A percentile compares a stretch with the other conserved stretches of the same genome.
Conservation (phyloP, 345 rosid species). For the Pistacia atlantica region DNA sequence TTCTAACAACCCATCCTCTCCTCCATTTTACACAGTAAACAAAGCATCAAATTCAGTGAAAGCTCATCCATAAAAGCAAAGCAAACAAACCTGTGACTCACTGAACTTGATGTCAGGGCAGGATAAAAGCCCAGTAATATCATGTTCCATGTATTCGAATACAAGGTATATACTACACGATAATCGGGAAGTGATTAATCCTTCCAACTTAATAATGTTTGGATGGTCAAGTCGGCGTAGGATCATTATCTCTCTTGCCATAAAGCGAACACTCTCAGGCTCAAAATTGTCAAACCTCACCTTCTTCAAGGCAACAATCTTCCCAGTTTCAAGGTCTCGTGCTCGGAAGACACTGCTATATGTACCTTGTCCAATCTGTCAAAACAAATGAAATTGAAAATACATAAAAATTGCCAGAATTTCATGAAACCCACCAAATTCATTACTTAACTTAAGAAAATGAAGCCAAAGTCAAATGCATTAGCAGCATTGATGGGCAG, state of each 20-base stretch:
- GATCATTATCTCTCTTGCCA: constrained; percentile 96
- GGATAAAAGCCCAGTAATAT: constrained; percentile 86
- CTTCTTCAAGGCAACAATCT: constrained; percentile 91
- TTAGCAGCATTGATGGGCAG: background rate
- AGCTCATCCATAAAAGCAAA: constrained; percentile 16
- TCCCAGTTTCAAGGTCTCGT: constrained; percentile 72
- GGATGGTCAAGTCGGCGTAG: constrained; percentile 92
- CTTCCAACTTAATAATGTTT: constrained; percentile 86
- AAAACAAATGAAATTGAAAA: constrained; percentile 12
- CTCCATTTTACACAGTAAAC: background rate
- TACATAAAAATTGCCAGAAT: constrained; percentile 2
- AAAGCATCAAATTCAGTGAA: background rate
- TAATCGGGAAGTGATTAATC: constrained; percentile 77
- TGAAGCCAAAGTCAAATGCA: background rate
- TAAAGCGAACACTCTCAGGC: constrained; percentile 97
- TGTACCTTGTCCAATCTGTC: constrained; percentile 96
- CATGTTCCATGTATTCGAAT: constrained; percentile 99
- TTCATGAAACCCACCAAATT: background rate
- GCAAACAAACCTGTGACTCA: constrained; percentile 75
- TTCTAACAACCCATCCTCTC: background rate
- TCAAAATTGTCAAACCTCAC: constrained; percentile 94
- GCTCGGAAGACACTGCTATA: constrained; percentile 97
- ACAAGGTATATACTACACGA: constrained; percentile 90
- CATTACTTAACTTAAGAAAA: background rate
- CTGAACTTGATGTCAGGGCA: constrained; percentile 80